Conservation (phyloP, 768 basidiomycete genomes). For the Mycena polygramma region DNA sequence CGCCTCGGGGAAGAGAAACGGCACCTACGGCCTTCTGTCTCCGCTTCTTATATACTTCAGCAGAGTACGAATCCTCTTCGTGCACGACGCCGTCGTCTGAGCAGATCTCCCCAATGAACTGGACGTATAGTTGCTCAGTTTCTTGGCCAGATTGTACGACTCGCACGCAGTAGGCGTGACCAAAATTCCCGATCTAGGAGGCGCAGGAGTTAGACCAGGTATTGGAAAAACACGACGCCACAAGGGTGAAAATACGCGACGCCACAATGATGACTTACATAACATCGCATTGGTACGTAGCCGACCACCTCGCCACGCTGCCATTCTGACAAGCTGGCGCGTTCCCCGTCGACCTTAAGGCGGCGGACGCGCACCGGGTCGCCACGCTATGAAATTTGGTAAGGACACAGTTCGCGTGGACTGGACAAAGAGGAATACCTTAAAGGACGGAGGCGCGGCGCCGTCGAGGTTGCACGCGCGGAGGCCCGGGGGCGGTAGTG, state of each 20-base stretch:
- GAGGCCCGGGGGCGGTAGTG: conserved; percentile 11
- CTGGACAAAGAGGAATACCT: not conserved
- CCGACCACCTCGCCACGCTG: conserved; percentile 11
- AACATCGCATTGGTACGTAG: conserved; percentile 18
- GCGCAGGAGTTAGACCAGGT: too few relatives aligned
- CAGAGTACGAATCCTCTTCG: conserved; percentile 1
- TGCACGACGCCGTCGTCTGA: not conserved
- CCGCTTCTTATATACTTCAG: conserved; percentile 11
- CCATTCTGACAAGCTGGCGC: conserved; percentile 25
- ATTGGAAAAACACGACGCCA: too few relatives aligned
- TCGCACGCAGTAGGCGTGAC: conserved; percentile 18
- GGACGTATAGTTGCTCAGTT: conserved; percentile 8
- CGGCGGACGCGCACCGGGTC: conserved; percentile 32
- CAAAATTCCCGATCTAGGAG: conserved; percentile 23
- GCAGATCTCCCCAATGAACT: conserved; percentile 29
- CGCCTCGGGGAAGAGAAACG: not conserved
- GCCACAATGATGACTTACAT: conserved; percentile 3
- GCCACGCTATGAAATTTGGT: conserved; percentile 16
- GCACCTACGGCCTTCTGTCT: conserved; percentile 19
- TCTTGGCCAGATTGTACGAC: conserved; percentile 4
- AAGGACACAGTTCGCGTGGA: not conserved
- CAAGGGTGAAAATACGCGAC: not conserved
- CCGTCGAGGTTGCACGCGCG: conserved; percentile 17
- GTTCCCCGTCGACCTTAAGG: conserved; percentile 1
- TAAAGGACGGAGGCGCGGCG: conserved; percentile 3